Evolutionary conservation across 2,329 filamentous ascomycete species (phyloP).

Genomic region (Nakataea oryzae): DNA sequence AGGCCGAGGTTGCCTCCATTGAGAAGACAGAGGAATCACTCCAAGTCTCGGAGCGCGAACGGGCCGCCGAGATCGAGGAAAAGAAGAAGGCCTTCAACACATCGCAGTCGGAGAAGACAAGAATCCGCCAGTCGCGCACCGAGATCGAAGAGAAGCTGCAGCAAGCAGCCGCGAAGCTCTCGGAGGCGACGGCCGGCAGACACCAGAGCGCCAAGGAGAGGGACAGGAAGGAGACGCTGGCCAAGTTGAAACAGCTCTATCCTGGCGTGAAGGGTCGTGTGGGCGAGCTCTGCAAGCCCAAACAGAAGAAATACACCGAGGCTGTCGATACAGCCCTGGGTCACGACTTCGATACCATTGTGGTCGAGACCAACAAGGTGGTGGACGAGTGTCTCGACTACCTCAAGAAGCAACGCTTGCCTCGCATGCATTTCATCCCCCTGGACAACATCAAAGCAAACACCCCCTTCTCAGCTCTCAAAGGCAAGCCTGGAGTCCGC

Average conservation of each 20-base stretch:
- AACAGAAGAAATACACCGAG: slow-evolving; percentile 93
- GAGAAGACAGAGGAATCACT: slow-evolving; percentile 56
- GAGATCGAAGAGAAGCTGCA: slow-evolving; percentile 89
- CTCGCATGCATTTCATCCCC: slow-evolving; percentile 88
- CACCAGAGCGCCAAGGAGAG: slow-evolving; percentile 77
- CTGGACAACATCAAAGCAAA: slow-evolving; percentile 96
- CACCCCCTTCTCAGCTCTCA: slow-evolving; percentile 79
- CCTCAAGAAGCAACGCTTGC: slow-evolving; percentile 77
- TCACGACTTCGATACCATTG: slow-evolving; percentile 84
- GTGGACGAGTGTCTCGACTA: slow-evolving; percentile 91
- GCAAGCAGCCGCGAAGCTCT: slow-evolving; percentile 68
- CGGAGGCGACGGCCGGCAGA: slow-evolving; percentile 74
- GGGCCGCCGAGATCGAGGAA: slow-evolving; percentile 65
- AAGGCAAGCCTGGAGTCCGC: slow-evolving; percentile 75
- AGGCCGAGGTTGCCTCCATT: slow-evolving; percentile 59
- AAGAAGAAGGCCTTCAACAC: slow-evolving; percentile 91
- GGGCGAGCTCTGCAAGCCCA: slow-evolving; percentile 86
- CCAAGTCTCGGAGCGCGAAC: slow-evolving; percentile 52
- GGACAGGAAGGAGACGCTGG: slow-evolving; percentile 71
- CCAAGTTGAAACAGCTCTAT: slow-evolving; percentile 79
- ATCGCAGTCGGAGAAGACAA: slow-evolving; percentile 71
- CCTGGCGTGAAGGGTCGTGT: slow-evolving; percentile 86
- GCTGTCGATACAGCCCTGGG: slow-evolving; percentile 89
- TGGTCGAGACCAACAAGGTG: slow-evolving; percentile 91
- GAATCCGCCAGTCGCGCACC: slow-evolving; percentile 70